Conservation (phyloP, 2,329 filamentous ascomycete species). For the Trichoderma guizhouense region DNA sequence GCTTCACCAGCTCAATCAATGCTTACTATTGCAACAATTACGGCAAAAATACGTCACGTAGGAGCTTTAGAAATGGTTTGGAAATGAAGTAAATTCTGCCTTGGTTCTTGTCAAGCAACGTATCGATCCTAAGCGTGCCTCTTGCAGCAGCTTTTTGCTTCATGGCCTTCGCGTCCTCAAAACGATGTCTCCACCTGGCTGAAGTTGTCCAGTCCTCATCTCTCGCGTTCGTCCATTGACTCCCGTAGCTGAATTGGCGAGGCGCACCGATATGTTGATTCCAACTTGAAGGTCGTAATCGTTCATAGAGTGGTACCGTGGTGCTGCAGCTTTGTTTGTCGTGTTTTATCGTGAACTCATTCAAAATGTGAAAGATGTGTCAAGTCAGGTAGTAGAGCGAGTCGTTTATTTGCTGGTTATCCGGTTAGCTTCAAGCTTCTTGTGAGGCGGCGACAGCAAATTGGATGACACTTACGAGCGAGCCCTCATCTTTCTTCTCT, state of each 20-base stretch:
- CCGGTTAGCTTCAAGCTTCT: slow-evolving; percentile 33
- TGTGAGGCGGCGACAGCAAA: not conserved
- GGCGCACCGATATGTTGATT: slow-evolving; percentile 11
- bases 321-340: slow-evolving; percentile 25
- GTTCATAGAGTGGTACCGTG: not conserved
- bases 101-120: slow-evolving; percentile 28
- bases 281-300: not conserved
- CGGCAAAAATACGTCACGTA: not conserved
- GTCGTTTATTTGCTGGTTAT: slow-evolving; percentile 62
- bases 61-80: not conserved
- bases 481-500: slow-evolving; percentile 99
- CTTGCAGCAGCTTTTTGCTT: slow-evolving; percentile 27
- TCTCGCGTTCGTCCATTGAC: slow-evolving; percentile 30
- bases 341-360: slow-evolving; percentile 33
- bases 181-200: slow-evolving; percentile 32
- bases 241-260: slow-evolving; percentile 19
- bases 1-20: not conserved
- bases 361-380: slow-evolving; percentile 42
- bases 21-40: not conserved
- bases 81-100: slow-evolving; percentile 25
- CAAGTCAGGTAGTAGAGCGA: slow-evolving; percentile 56
- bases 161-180: slow-evolving; percentile 27
- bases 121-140: slow-evolving; percentile 26
- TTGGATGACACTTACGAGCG: slow-evolving; percentile 70
- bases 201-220: slow-evolving; percentile 32